Percentiles rank a stretch among this genome's conserved stretches.
phyloP scores from a whole-genome alignment of 306 rosid genomes.

The Lithocarpus polystachyus region DNA sequence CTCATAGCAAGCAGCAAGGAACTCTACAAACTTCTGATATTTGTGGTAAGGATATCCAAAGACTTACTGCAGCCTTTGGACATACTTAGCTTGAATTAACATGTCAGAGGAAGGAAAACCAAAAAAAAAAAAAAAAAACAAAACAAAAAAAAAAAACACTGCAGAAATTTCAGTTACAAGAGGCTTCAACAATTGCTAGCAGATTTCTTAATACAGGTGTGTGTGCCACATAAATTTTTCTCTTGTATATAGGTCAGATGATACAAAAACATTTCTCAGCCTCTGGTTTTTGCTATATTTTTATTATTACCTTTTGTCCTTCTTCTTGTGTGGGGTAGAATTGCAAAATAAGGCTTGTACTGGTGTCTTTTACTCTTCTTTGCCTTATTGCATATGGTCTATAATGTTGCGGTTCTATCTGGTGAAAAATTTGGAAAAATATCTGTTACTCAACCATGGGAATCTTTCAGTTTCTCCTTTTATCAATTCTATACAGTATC shows the following conservation, averaged over 20 bases:
- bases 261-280: constrained; percentile 23
- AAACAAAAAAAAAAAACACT: neutral
- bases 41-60: constrained; percentile 41
- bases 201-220: constrained; percentile 28
- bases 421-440: neutral
- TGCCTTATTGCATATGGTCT: constrained; percentile 23
- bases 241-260: constrained; percentile 33
- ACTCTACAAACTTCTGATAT: constrained; percentile 23
- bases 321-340: constrained; percentile 33
- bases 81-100: constrained; percentile 37
- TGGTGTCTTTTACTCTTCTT: constrained; percentile 18
- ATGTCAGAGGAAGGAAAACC: neutral
- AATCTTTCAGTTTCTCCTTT: neutral
- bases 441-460: neutral
- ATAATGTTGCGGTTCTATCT: constrained; percentile 26
- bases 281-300: constrained; percentile 28
- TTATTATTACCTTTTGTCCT: constrained; percentile 24
- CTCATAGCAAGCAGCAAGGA: constrained; percentile 37
- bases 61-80: constrained; percentile 45
- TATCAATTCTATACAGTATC: neutral
- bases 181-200: constrained; percentile 8
- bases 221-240: constrained; percentile 37
- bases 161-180: constrained; percentile 7
- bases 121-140: neutral
- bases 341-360: constrained; percentile 35